Conservation (phyloP, 106 monocot species). For the Dendrobium huoshanense region DNA sequence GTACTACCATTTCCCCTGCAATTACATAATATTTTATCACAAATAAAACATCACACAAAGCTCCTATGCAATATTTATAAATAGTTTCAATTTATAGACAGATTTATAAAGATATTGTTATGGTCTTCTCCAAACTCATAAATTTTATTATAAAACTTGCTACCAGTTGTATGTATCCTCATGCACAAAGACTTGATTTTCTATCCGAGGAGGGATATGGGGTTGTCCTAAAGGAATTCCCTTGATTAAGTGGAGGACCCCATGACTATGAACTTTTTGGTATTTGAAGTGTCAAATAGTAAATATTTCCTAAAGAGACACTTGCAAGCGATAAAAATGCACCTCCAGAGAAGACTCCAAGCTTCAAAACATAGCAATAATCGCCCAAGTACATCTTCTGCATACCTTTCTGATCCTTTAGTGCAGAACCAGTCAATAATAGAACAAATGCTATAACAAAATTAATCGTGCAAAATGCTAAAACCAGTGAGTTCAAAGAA, state of each 20-base stretch:
- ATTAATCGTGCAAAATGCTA: conserved; percentile 33
- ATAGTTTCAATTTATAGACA: no score
- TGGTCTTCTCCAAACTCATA: no score
- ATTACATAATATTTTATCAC: no score
- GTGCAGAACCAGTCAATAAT: conserved; percentile 42
- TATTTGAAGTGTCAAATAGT: conserved; percentile 24
- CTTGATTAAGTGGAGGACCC: conserved; percentile 41
- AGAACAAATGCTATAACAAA: conserved; percentile 54
- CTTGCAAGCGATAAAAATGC: conserved; percentile 41
- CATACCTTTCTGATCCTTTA: conserved; percentile 32
- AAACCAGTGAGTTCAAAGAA: neutral
- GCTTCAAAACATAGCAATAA: conserved; percentile 55
- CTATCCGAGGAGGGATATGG: conserved; percentile 48
- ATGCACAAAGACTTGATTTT: conserved; percentile 40
- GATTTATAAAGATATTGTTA: no score
- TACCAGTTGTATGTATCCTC: conserved; percentile 48
- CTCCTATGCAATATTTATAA: no score
- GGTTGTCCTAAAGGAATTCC: conserved; percentile 75
- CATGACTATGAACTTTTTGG: conserved; percentile 23
- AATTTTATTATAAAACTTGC: conserved; percentile 19
- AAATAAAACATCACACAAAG: no score
- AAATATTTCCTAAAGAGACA: conserved; percentile 33
- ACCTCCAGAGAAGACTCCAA: conserved; percentile 48
- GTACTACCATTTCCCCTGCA: no score
- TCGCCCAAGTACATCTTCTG: conserved; percentile 24